Conservation (phyloP, 2,329 filamentous ascomycete genomes). For the Daldinia eschscholtzii region DNA sequence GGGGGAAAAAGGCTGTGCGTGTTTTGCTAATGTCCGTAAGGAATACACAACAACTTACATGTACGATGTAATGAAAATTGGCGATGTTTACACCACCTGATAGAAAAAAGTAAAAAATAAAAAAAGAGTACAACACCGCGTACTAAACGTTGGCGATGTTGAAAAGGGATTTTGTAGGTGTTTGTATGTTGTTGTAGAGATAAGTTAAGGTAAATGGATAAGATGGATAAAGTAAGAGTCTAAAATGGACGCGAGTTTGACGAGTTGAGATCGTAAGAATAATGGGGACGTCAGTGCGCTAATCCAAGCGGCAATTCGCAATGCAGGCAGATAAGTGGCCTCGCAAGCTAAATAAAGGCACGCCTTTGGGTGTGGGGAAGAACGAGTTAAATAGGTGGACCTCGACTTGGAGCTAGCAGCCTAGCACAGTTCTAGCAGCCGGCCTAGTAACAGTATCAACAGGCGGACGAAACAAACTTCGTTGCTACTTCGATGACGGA, state of each 20-base stretch:
- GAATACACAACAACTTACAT: constrained; percentile 13
- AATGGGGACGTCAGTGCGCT: constrained; percentile 17
- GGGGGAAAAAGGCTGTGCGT: constrained; percentile 26
- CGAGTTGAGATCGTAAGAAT: constrained; percentile 17
- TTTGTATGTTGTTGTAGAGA: background rate
- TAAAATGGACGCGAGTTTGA: constrained; percentile 16
- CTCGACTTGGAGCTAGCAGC: constrained; percentile 13
- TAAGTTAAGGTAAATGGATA: constrained; percentile 5
- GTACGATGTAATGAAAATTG: constrained; percentile 6
- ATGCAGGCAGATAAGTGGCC: constrained; percentile 40
- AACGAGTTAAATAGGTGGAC: constrained; percentile 21
- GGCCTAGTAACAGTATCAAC: constrained; percentile 24
- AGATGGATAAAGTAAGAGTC: constrained; percentile 7
- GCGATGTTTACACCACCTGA: constrained; percentile 1
- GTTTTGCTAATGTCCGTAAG: background rate
- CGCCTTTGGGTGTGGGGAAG: constrained; percentile 24
- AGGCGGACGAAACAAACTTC: constrained; percentile 13
- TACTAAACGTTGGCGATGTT: background rate
- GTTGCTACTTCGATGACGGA: constrained; percentile 18
- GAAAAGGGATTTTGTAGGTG: background rate
- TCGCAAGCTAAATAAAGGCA: constrained; percentile 38
- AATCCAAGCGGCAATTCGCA: constrained; percentile 36
- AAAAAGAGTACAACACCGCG: constrained; percentile 3
- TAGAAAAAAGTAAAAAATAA: background rate
- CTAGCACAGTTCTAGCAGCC: constrained; percentile 18